These are phyloP conservation scores for Phytophthora nicotianae DNA, from an alignment of 352 stramenopile species.

Conservation along the genomic window DNA sequence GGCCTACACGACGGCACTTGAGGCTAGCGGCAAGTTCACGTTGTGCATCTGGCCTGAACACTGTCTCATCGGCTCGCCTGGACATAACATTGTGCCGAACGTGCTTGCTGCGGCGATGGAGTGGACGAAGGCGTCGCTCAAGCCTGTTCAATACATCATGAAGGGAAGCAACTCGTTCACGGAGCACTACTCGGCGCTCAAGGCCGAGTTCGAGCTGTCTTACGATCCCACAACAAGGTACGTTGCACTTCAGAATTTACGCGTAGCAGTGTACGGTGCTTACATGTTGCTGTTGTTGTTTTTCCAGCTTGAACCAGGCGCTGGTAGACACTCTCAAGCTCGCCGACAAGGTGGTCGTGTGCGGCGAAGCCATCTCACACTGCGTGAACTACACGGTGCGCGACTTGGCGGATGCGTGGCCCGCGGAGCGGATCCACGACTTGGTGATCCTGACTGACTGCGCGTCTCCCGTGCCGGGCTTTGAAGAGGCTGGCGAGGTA, in stretches of 20 bases:
- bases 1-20: constrained; percentile 91
- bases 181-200: constrained; percentile 96
- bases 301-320: constrained; percentile 73
- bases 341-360: constrained; percentile 90
- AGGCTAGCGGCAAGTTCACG: constrained; percentile 89
- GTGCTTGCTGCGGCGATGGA: constrained; percentile 86
- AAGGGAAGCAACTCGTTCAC: constrained; percentile 96
- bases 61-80: constrained; percentile 93
- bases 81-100: constrained; percentile 88
- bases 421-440: constrained; percentile 62
- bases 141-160: constrained; percentile 86
- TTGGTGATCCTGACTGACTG: constrained; percentile 85
- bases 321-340: constrained; percentile 89
- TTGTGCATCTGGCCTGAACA: constrained; percentile 98
- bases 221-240: constrained; percentile 73
- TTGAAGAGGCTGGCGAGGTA: constrained; percentile 72
- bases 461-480: constrained; percentile 71
- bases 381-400: constrained; percentile 97
- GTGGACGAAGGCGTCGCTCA: constrained; percentile 77
- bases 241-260: not conserved
- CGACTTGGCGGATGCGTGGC: constrained; percentile 90
- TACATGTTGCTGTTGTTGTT: constrained; percentile 5
- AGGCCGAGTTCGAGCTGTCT: constrained; percentile 92
- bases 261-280: constrained; percentile 8
- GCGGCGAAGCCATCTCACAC: constrained; percentile 95